phyloP scores from a whole-genome alignment of 345 rosid species.

The Boechera divaricarpa region DNA sequence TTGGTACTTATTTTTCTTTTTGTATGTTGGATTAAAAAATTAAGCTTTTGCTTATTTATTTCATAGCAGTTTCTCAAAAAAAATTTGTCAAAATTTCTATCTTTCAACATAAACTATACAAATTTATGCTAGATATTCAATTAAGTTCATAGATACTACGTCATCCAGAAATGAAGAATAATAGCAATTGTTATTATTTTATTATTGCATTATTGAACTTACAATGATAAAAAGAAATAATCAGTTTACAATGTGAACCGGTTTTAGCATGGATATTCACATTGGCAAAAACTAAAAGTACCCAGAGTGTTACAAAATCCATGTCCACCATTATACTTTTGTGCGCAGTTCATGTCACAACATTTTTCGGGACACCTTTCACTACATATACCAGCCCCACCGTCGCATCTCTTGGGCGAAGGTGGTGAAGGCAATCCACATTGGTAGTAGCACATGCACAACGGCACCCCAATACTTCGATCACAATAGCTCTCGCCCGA shows the following conservation, averaged over 20 bases:
- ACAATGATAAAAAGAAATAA: not conserved
- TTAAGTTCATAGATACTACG: not conserved
- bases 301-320: constrained; percentile 36
- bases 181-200: not conserved
- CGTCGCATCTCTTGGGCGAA: constrained; percentile 10
- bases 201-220: not conserved
- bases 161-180: not conserved
- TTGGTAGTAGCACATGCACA: constrained; percentile 23
- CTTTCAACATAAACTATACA: too few relatives aligned
- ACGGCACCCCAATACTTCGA: not conserved
- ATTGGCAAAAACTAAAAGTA: constrained; percentile 30
- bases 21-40: too few relatives aligned
- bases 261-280: constrained; percentile 33
- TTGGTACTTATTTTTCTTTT: too few relatives aligned
- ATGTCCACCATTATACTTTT: constrained; percentile 15
- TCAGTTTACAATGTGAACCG: not conserved
- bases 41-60: too few relatives aligned
- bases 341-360: constrained; percentile 24
- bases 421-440: not conserved
- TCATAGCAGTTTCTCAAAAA: too few relatives aligned
- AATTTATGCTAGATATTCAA: too few relatives aligned
- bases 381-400: constrained; percentile 31
- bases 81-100: too few relatives aligned
- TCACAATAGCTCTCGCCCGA: constrained; percentile 18
- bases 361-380: not conserved